phyloP scores from a whole-genome alignment of 2,329 filamentous ascomycete genomes.

The Fusarium domesticum region DNA sequence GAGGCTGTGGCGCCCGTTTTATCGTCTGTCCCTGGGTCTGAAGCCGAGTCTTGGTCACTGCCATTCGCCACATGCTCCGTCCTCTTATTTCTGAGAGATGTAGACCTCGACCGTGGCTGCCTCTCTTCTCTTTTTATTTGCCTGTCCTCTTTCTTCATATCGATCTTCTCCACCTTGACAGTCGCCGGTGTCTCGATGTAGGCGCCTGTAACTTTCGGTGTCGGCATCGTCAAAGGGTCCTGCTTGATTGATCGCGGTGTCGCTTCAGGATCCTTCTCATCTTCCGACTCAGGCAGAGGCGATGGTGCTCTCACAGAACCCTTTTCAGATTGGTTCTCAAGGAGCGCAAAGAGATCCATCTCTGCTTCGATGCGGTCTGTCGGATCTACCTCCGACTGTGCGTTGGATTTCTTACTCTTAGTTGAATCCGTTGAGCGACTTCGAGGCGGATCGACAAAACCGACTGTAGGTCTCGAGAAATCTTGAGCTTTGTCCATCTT shows the following conservation, averaged over 20 bases:
- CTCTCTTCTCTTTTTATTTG: slow-evolving; percentile 15
- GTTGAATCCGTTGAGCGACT: slow-evolving; percentile 45
- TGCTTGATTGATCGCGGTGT: slow-evolving; percentile 47
- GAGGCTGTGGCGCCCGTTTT: slow-evolving; percentile 21
- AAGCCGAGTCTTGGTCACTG: slow-evolving; percentile 32
- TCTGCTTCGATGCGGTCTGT: slow-evolving; percentile 56
- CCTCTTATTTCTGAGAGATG: slow-evolving; percentile 27
- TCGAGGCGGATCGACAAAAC: slow-evolving; percentile 45
- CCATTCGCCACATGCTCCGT: slow-evolving; percentile 20
- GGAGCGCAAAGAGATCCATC: slow-evolving; percentile 53
- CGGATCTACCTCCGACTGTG: slow-evolving; percentile 52
- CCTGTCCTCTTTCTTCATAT: slow-evolving; percentile 18
- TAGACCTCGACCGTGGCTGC: slow-evolving; percentile 14
- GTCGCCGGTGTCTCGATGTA: slow-evolving; percentile 57
- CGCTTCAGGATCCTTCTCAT: slow-evolving; percentile 36
- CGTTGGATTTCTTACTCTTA: slow-evolving; percentile 48
- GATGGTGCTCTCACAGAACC: slow-evolving; percentile 53
- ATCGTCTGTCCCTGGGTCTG: slow-evolving; percentile 32
- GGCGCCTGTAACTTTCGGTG: slow-evolving; percentile 53
- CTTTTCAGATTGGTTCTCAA: slow-evolving; percentile 54
- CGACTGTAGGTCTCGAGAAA: slow-evolving; percentile 41
- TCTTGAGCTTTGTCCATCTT: slow-evolving; percentile 24
- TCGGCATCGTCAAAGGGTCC: slow-evolving; percentile 50
- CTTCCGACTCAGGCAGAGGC: slow-evolving; percentile 32
- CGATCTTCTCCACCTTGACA: slow-evolving; percentile 37